phyloP scores from a whole-genome alignment of 1,284 basidiomycete genomes.

The Cutaneotrichosporon cavernicola region DNA sequence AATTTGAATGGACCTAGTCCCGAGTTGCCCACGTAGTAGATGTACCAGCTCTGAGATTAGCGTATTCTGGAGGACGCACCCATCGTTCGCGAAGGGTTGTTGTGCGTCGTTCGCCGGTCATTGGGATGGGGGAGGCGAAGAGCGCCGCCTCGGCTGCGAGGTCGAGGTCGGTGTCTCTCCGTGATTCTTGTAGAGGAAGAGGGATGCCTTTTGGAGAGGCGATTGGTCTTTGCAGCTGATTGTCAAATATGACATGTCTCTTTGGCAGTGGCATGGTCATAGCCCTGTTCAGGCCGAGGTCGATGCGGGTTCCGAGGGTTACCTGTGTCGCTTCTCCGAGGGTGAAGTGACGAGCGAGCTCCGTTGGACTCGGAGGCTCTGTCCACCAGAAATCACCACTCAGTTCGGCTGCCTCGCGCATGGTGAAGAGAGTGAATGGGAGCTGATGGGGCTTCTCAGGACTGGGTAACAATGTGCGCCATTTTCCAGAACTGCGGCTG shows the following conservation, averaged over 20 bases:
- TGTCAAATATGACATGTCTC: too few species aligned
- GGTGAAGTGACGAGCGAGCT: too few species aligned
- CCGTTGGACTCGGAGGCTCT: too few species aligned
- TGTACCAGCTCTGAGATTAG: constrained; percentile 39
- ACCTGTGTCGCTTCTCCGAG: too few species aligned
- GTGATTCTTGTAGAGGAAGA: neutral
- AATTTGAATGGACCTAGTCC: constrained; percentile 52
- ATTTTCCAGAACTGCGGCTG: neutral
- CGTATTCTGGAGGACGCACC: constrained; percentile 24
- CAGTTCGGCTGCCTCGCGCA: neutral
- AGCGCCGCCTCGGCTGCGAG: constrained; percentile 38
- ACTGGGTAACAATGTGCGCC: neutral
- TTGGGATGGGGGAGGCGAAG: constrained; percentile 43
- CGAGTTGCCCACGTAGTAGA: constrained; percentile 49
- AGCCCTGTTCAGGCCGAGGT: too few species aligned
- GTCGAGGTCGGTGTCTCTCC: neutral
- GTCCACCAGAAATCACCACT: too few species aligned
- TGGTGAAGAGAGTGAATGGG: neutral
- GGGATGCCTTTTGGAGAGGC: too few species aligned
- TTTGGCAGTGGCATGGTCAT: too few species aligned
- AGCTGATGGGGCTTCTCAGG: neutral
- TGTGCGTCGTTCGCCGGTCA: constrained; percentile 39
- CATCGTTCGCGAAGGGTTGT: constrained; percentile 46
- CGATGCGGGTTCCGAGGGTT: too few species aligned
- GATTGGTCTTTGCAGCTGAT: too few species aligned